Conservation (phyloP, 192 early-diverging fungal species). For the Umbelopsis sp. region DNA sequence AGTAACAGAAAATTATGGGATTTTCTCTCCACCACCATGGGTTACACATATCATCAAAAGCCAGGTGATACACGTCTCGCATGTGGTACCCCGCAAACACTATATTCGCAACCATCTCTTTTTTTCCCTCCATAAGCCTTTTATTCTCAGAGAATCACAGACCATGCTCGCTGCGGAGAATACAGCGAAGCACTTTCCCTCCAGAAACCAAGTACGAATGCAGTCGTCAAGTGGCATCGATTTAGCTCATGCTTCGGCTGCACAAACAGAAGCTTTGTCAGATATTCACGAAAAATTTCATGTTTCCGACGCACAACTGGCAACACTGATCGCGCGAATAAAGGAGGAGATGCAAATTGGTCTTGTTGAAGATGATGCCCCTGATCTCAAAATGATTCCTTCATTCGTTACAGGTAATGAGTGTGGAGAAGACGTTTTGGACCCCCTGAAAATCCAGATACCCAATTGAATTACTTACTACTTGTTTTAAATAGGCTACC, state of each 20-base stretch:
- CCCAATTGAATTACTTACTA: neutral
- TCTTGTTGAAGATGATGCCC: conserved; percentile 31
- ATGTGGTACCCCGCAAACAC: conserved; percentile 22
- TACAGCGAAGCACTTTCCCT: conserved; percentile 1
- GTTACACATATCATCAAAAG: neutral
- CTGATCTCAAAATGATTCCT: conserved; percentile 78
- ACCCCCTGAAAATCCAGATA: neutral
- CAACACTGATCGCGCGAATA: conserved; percentile 27
- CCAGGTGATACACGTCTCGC: conserved; percentile 18
- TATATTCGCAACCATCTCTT: conserved; percentile 8
- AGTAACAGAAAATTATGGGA: neutral
- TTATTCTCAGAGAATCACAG: conserved; percentile 11
- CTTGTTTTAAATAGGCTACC: conserved; percentile 42
- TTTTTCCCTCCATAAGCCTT: conserved; percentile 16
- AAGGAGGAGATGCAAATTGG: conserved; percentile 31
- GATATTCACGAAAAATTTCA: conserved; percentile 29
- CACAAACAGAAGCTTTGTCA: conserved; percentile 23
- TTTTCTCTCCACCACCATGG: neutral
- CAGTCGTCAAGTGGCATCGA: conserved; percentile 4
- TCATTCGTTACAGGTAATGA: conserved; percentile 71
- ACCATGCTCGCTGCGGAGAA: conserved; percentile 17
- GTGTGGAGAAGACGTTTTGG: neutral
- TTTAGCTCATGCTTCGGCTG: conserved; percentile 16
- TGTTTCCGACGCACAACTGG: conserved; percentile 19
- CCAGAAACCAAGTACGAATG: neutral